Percentiles rank a stretch among this genome's conserved stretches.
Conservation (phyloP, 768 basidiomycete species). For the Fistulinella prunicolor region DNA sequence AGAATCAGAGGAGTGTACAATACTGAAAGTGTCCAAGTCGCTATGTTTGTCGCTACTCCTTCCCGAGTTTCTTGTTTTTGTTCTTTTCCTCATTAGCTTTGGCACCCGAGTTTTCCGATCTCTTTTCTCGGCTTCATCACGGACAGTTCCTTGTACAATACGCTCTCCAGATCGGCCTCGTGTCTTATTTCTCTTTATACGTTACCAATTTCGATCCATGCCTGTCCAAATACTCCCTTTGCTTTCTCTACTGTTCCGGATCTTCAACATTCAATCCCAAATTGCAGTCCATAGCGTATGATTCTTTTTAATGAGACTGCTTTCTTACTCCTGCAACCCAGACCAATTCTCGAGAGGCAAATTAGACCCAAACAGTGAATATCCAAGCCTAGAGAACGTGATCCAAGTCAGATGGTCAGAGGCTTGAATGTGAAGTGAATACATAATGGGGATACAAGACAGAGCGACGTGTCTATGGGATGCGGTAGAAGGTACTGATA, state of each 20-base stretch:
- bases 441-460: too few species aligned
- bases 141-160: conserved; percentile 24
- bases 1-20: conserved; percentile 25
- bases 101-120: not conserved
- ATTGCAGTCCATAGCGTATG: conserved; percentile 15
- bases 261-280: too few species aligned
- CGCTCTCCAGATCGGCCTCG: conserved; percentile 11
- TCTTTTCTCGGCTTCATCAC: conserved; percentile 1
- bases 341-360: not conserved
- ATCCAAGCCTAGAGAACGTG: too few species aligned
- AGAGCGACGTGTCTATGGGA: too few species aligned
- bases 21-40: conserved; percentile 17
- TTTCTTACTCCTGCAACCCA: conserved; percentile 16
- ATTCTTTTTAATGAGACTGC: conserved; percentile 12
- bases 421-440: too few species aligned
- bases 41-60: not conserved
- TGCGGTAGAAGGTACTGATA: too few species aligned
- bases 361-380: not conserved
- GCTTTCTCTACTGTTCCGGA: too few species aligned
- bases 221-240: conserved; percentile 10
- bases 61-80: conserved; percentile 4
- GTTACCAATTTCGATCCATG: not conserved
- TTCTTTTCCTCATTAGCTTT: conserved; percentile 6
- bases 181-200: conserved; percentile 37
- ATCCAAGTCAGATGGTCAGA: too few species aligned